These are phyloP conservation scores for Remersonia thermophila DNA, from an alignment of 2,329 filamentous ascomycete genomes.

Conservation along the genomic window DNA sequence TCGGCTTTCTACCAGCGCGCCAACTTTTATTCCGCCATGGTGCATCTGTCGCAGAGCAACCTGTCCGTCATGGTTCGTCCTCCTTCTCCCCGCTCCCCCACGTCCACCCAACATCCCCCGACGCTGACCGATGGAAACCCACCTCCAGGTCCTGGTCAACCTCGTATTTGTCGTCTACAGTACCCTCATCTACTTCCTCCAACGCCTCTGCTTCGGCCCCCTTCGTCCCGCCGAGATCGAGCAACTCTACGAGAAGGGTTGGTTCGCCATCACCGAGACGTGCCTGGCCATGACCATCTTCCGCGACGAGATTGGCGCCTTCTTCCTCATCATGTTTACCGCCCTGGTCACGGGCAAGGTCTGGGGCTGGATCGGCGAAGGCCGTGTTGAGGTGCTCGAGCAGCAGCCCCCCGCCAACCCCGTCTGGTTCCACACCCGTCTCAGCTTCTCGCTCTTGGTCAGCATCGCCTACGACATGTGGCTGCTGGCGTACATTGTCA, in stretches of 20 bases:
- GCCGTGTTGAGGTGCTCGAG: conserved; percentile 84
- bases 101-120: background rate
- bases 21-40: conserved; percentile 97
- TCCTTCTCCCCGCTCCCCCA: background rate
- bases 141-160: conserved; percentile 70
- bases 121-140: conserved; percentile 2
- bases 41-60: conserved; percentile 93
- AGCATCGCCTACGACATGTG: conserved; percentile 69
- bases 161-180: conserved; percentile 72
- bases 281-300: conserved; percentile 98
- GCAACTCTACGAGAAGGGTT: conserved; percentile 92
- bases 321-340: conserved; percentile 95
- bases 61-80: conserved; percentile 72
- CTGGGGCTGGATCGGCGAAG: conserved; percentile 97
- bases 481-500: conserved; percentile 70
- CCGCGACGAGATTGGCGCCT: conserved; percentile 82
- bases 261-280: conserved; percentile 97
- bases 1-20: conserved; percentile 89
- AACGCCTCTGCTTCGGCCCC: conserved; percentile 79
- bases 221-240: conserved; percentile 91
- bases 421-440: conserved; percentile 70
- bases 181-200: conserved; percentile 72
- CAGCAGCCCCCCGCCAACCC: conserved; percentile 90
- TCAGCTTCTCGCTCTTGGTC: conserved; percentile 65
- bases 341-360: conserved; percentile 86